A percentile compares a stretch with the other conserved stretches of the same genome.
These are phyloP conservation scores for Isoetes taiwanensis DNA, from an alignment of 75 land plant genomes.

Conservation along the genomic window DNA sequence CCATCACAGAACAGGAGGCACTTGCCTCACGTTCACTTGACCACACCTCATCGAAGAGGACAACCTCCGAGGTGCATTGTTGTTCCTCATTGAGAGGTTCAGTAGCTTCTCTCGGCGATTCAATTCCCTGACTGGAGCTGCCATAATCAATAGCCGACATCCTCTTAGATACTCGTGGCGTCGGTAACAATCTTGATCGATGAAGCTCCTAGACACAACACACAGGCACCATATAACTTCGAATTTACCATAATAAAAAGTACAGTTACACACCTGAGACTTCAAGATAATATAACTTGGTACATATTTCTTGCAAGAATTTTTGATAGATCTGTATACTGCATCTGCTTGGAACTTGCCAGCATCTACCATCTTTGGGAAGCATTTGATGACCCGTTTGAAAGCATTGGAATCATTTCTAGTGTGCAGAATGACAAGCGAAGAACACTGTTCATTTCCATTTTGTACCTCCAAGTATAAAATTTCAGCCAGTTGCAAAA, in stretches of 20 bases:
- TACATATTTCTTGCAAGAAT: slow-evolving; percentile 40
- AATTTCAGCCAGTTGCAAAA: slow-evolving; percentile 79
- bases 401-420: slow-evolving; percentile 40
- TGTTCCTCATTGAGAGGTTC: not conserved
- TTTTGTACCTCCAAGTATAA: slow-evolving; percentile 62
- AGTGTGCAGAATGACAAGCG: slow-evolving; percentile 62
- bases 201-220: slow-evolving; percentile 3
- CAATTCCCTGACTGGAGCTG: slow-evolving; percentile 18
- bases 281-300: not conserved
- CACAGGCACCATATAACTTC: not conserved
- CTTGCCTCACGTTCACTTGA: slow-evolving; percentile 3
- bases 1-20: slow-evolving; percentile 1
- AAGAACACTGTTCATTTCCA: slow-evolving; percentile 35
- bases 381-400: slow-evolving; percentile 52
- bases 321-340: slow-evolving; percentile 46
- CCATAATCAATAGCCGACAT: not conserved
- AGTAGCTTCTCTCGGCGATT: not conserved
- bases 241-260: not conserved
- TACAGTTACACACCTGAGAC: not conserved
- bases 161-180: not conserved
- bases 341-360: slow-evolving; percentile 39
- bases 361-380: slow-evolving; percentile 28
- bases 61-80: not conserved
- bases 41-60: slow-evolving; percentile 12
- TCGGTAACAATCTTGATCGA: slow-evolving; percentile 8